Percentiles rank a stretch among this genome's conserved stretches.
Evolutionary conservation across 2,329 filamentous ascomycete species (phyloP).

Genomic region (Trichophyton mentagrophytes): DNA sequence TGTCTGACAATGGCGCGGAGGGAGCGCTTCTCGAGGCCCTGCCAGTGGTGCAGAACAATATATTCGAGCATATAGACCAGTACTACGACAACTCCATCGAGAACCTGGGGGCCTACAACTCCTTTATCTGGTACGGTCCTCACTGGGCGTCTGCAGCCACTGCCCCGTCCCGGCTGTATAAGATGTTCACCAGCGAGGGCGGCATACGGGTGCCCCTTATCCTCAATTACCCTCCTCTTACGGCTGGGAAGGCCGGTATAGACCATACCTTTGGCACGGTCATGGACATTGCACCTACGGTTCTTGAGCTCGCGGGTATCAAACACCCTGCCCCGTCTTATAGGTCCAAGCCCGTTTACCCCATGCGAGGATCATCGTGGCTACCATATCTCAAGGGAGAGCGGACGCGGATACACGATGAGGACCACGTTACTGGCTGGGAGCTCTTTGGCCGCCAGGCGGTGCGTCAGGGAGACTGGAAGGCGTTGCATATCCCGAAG

Average conservation of each 20-base stretch:
- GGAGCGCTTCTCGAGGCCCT: constrained; percentile 47
- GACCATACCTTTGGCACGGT: constrained; percentile 42
- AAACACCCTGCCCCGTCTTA: constrained; percentile 43
- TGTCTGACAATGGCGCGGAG: constrained; percentile 52
- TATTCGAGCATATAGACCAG: constrained; percentile 43
- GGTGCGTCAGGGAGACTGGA: constrained; percentile 45
- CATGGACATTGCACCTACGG: constrained; percentile 40
- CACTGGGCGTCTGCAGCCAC: constrained; percentile 45
- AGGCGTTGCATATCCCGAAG: constrained; percentile 45
- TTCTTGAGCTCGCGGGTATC: constrained; percentile 30
- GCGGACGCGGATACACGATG: constrained; percentile 34
- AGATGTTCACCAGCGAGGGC: constrained; percentile 38
- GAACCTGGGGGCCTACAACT: constrained; percentile 45
- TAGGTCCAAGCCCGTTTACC: constrained; percentile 38
- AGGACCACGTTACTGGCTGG: constrained; percentile 45
- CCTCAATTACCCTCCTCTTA: constrained; percentile 29
- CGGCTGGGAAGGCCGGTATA: constrained; percentile 22
- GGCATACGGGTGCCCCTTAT: constrained; percentile 44
- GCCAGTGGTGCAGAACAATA: constrained; percentile 43
- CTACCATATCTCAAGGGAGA: constrained; percentile 24
- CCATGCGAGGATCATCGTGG: constrained; percentile 41
- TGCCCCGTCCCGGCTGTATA: constrained; percentile 39
- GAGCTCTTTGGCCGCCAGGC: constrained; percentile 44
- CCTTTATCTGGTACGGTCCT: constrained; percentile 49
- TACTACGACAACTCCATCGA: constrained; percentile 48